Evolutionary conservation across 129 eudicot species (phyloP), one percentile per base, ranked within the genome.

Genomic region (Helianthus tuberosus): DNA sequence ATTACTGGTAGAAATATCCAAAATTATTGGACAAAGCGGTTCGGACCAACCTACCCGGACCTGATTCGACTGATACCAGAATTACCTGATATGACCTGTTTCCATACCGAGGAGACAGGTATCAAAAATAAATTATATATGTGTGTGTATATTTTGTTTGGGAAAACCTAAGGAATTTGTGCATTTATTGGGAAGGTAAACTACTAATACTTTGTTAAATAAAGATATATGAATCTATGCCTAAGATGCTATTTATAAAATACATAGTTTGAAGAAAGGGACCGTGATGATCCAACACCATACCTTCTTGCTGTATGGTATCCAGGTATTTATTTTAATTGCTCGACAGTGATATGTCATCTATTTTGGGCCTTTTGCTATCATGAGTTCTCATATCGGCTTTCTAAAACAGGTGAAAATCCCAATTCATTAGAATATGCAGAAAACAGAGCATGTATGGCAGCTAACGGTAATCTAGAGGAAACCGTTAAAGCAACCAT

Each of bases 281-380:
- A 80, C 61, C 64, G 68, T 7, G 85, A 73, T 50, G 93, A 89
- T 80, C 83, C 81, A 35, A 39, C 68, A 29, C 92, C 90, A 3
- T 87, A 87, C 73, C 91, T 90, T 70, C 85, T 90, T 64, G 84
- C 81, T 25, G 66, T 87, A 48, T 87, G 93, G 90, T 44, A 58
- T 36, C 38, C 76, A 76, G 96, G 90, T 85, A 89, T 54, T 16
- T 5, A n/a, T 50, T 71, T 78, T 16, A 77, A 53, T 57, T 66
- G 27, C 70, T 55, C 38, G 27, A 74, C 52, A 27, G 3, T 41
- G 60, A 39, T 1, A 14, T 44, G 25, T 11, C 53, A 66, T 39
- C 38, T 66, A 67, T 44, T 46, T 67, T 76, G 27, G 27, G 58
- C 41, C 38, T 44, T 35, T 9, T 20, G 23, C 3, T 61, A 32